Percentiles rank a stretch among this genome's conserved stretches.
Conservation (phyloP, 179 eudicot genomes). For the Spinacia oleracea region DNA sequence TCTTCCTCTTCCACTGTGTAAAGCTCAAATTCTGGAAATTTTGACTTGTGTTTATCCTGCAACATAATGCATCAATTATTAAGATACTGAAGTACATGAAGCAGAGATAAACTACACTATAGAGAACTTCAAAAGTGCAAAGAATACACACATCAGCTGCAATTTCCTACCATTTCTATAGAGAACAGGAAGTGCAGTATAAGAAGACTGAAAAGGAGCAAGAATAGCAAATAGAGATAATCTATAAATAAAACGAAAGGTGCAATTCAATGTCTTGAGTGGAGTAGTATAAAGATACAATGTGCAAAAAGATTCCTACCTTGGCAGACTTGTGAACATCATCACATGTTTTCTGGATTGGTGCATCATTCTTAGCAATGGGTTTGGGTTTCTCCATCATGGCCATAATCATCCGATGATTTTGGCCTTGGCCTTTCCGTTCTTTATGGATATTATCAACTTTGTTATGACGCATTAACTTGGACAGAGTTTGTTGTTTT, state of each 20-base stretch:
- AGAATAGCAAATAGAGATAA: not conserved
- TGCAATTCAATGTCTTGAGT: slow-evolving; percentile 6
- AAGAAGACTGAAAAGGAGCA: not conserved
- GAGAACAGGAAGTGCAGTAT: not conserved
- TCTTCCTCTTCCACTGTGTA: slow-evolving; percentile 84
- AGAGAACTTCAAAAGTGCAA: not conserved
- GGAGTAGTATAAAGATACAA: not conserved
- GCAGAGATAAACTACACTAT: not conserved
- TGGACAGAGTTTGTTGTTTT: slow-evolving; percentile 25
- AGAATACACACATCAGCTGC: not conserved
- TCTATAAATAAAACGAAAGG: not conserved
- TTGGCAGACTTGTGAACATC: slow-evolving; percentile 28
- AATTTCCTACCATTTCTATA: not conserved
- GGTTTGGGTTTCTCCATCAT: slow-evolving; percentile 43
- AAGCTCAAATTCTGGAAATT: slow-evolving; percentile 65
- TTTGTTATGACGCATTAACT: slow-evolving; percentile 27
- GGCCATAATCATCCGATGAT: slow-evolving; percentile 28
- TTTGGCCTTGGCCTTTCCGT: slow-evolving; percentile 20
- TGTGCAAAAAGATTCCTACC: slow-evolving; percentile 30
- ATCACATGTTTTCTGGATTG: slow-evolving; percentile 27
- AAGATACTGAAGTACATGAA: not conserved
- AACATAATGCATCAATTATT: slow-evolving; percentile 22
- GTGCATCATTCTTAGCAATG: slow-evolving; percentile 21
- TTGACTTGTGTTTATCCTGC: slow-evolving; percentile 47
- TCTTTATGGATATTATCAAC: slow-evolving; percentile 22